Conservation (phyloP, 805 yeast genomes). For the Debaryomyces hansenii region DNA sequence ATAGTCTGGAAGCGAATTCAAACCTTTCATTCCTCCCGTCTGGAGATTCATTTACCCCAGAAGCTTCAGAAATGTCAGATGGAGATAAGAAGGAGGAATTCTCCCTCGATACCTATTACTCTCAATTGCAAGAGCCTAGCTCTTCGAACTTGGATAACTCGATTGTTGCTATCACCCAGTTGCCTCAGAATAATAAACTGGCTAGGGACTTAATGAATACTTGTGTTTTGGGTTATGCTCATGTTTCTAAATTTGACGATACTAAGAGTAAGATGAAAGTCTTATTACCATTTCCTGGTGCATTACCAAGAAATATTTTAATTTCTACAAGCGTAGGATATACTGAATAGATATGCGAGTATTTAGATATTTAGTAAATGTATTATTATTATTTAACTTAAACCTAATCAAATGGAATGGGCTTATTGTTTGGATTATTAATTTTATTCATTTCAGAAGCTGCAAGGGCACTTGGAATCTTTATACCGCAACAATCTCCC, state of each 20-base stretch:
- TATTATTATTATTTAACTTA: not conserved
- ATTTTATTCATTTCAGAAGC: constrained; percentile 60
- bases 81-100: constrained; percentile 24
- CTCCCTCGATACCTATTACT: constrained; percentile 33
- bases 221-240: constrained; percentile 76
- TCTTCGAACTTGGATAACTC: constrained; percentile 69
- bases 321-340: constrained; percentile 79
- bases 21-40: constrained; percentile 41
- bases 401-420: constrained; percentile 65
- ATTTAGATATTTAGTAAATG: not conserved
- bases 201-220: constrained; percentile 52
- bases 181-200: constrained; percentile 40
- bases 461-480: constrained; percentile 93
- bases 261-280: constrained; percentile 64
- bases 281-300: constrained; percentile 84
- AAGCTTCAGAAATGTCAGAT: constrained; percentile 21
- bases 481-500: constrained; percentile 99
- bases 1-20: constrained; percentile 35
- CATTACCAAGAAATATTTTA: constrained; percentile 72
- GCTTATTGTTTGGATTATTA: constrained; percentile 25
- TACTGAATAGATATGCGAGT: constrained; percentile 56
- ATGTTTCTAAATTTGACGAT: constrained; percentile 74
- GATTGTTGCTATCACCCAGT: constrained; percentile 58
- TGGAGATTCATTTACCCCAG: constrained; percentile 41
- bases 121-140: constrained; percentile 42